Evolutionary conservation across 2,329 filamentous ascomycete genomes (phyloP).

Genomic region (Fusarium sp.): DNA sequence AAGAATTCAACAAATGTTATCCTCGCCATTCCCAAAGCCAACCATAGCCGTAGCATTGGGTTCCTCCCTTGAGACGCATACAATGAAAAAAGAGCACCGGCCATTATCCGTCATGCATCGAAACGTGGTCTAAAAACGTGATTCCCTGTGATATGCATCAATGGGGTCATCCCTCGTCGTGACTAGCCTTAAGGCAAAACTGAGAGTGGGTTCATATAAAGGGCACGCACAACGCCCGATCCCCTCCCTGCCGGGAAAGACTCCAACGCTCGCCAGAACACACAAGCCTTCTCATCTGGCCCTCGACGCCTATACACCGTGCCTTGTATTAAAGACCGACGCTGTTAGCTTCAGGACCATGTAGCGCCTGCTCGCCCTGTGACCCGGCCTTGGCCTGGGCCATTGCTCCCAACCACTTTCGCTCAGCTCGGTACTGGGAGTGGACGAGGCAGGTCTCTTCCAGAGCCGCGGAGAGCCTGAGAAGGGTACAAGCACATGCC

Average conservation of each 20-base stretch:
- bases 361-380: conserved; percentile 45
- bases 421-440: conserved; percentile 46
- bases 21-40: conserved; percentile 41
- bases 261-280: conserved; percentile 47
- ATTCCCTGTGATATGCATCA: conserved; percentile 53
- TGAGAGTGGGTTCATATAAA: conserved; percentile 42
- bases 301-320: conserved; percentile 35
- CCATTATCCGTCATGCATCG: conserved; percentile 63
- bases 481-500: conserved; percentile 46
- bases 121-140: conserved; percentile 61
- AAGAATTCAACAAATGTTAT: conserved; percentile 38
- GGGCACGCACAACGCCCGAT: conserved; percentile 46
- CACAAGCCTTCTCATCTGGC: conserved; percentile 45
- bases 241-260: conserved; percentile 45
- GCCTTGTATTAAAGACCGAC: conserved; percentile 39
- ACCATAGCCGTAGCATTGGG: conserved; percentile 42
- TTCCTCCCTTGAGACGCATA: conserved; percentile 46
- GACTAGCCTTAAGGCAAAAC: conserved; percentile 44
- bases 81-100: conserved; percentile 55
- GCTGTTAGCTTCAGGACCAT: conserved; percentile 46
- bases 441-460: conserved; percentile 46
- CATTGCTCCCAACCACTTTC: conserved; percentile 45
- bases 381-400: conserved; percentile 44
- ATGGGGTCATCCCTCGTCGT: conserved; percentile 46
- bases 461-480: conserved; percentile 46